Percentiles rank a stretch among this genome's conserved stretches.
These are phyloP conservation scores for Pseudogymnoascus sp. DNA, from an alignment of 2,329 filamentous ascomycete genomes.

Conservation along the genomic window DNA sequence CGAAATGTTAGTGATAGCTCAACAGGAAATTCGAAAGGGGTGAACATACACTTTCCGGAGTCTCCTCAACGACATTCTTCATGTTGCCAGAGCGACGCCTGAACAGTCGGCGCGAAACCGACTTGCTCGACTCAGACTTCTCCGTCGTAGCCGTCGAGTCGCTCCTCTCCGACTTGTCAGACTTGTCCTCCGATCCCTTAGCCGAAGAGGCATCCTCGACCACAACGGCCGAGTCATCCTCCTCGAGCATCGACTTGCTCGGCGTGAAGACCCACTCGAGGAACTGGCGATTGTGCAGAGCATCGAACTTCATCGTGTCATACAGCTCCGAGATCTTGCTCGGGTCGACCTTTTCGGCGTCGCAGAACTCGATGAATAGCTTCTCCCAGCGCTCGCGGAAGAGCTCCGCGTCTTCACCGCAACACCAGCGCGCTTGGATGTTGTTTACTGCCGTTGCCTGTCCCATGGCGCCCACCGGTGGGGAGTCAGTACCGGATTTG, in stretches of 20 bases:
- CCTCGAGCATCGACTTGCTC: slow-evolving; percentile 66
- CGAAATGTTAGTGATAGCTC: slow-evolving; percentile 28
- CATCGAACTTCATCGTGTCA: slow-evolving; percentile 99
- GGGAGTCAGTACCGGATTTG: slow-evolving; percentile 32
- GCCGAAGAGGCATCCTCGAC: slow-evolving; percentile 25
- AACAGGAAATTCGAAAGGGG: background rate
- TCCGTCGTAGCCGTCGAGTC: slow-evolving; percentile 21
- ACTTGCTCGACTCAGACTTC: slow-evolving; percentile 22
- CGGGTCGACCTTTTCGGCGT: slow-evolving; percentile 95
- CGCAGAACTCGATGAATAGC: slow-evolving; percentile 90
- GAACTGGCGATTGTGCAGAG: slow-evolving; percentile 91
- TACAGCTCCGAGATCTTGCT: slow-evolving; percentile 98
- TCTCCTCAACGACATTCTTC: slow-evolving; percentile 42
- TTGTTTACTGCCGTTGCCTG: slow-evolving; percentile 54
- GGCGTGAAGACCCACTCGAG: slow-evolving; percentile 97
- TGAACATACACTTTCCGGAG: slow-evolving; percentile 35
- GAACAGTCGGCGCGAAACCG: slow-evolving; percentile 43
- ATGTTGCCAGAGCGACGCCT: slow-evolving; percentile 43
- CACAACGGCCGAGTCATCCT: slow-evolving; percentile 42
- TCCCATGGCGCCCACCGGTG: slow-evolving; percentile 42
- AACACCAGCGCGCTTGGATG: slow-evolving; percentile 92
- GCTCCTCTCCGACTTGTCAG: slow-evolving; percentile 23
- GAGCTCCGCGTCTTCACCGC: slow-evolving; percentile 85
- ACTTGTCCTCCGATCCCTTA: slow-evolving; percentile 21
- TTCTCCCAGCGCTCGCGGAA: slow-evolving; percentile 99